Evolutionary conservation across 2,329 filamentous ascomycete species (phyloP).

Genomic region (Talaromyces sp.): DNA sequence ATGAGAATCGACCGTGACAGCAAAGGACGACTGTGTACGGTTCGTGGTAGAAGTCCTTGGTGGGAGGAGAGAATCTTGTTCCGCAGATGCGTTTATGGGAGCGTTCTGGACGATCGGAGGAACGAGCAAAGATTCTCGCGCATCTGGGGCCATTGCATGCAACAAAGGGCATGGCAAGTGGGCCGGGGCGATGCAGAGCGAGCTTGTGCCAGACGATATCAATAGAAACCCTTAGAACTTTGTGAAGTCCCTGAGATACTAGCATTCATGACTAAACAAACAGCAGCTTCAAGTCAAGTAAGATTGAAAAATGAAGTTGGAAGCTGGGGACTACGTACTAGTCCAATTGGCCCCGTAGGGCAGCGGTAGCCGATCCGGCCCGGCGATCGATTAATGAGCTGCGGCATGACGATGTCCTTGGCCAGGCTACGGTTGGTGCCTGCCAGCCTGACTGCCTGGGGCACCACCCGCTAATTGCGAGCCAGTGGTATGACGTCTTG

Average conservation of each 20-base stretch:
- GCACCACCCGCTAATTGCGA: not conserved
- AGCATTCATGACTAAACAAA: not conserved
- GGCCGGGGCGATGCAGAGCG: slow-evolving; percentile 20
- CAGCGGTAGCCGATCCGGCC: not conserved
- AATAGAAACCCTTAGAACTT: no score
- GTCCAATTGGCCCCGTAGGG: not conserved
- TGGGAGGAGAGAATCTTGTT: slow-evolving; percentile 2
- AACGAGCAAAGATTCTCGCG: slow-evolving; percentile 22
- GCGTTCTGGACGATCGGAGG: slow-evolving; percentile 15
- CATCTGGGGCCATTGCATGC: slow-evolving; percentile 34
- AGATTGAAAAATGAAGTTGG: not conserved
- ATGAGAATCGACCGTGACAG: slow-evolving; percentile 7
- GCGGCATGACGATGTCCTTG: not conserved
- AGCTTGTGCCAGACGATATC: slow-evolving; percentile 1
- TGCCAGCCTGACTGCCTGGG: not conserved
- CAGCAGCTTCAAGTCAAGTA: not conserved
- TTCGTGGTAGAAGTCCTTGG: slow-evolving; percentile 6
- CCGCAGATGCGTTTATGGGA: not conserved
- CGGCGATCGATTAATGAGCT: slow-evolving; percentile 1
- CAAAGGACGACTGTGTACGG: slow-evolving; percentile 7
- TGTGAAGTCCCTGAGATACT: not conserved
- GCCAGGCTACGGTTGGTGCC: slow-evolving; percentile 6
- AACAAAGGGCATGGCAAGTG: slow-evolving; percentile 20
- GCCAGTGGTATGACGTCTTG: slow-evolving; percentile 19
- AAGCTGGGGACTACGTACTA: not conserved